A percentile compares a stretch with the other conserved stretches of the same genome.
phyloP scores from a whole-genome alignment of 2,329 filamentous ascomycete genomes.

The Fonsecaea multimorphosa region DNA sequence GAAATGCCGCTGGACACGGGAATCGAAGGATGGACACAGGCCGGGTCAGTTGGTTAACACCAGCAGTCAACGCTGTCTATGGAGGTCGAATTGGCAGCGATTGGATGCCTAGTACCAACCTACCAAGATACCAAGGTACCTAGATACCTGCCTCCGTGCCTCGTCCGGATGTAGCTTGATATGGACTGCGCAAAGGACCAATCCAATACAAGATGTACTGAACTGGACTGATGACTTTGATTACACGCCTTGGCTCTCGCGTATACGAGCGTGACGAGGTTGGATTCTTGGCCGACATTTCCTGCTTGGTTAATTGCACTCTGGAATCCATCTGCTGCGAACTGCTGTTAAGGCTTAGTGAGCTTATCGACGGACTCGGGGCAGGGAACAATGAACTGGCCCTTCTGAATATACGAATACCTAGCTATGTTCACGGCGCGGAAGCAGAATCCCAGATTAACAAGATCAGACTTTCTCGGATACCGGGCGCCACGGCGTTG shows the following conservation, averaged over 20 bases:
- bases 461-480: too few species aligned
- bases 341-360: neutral
- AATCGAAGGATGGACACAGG: neutral
- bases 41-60: conserved; percentile 1
- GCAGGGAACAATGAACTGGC: too few species aligned
- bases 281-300: neutral
- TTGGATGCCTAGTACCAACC: neutral
- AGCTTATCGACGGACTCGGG: neutral
- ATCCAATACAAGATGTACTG: neutral
- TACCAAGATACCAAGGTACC: too few species aligned
- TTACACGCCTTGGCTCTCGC: too few species aligned
- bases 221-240: neutral
- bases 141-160: too few species aligned
- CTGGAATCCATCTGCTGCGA: neutral
- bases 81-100: neutral
- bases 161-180: neutral
- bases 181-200: neutral
- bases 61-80: neutral
- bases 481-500: too few species aligned
- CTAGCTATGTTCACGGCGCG: too few species aligned
- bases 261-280: neutral
- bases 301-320: neutral
- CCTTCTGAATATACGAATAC: too few species aligned
- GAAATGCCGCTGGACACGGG: neutral
- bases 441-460: too few species aligned